These are phyloP conservation scores for Tetradesmus lagerheimii DNA, from an alignment of 139 green algal genomes.

Conservation along the genomic window DNA sequence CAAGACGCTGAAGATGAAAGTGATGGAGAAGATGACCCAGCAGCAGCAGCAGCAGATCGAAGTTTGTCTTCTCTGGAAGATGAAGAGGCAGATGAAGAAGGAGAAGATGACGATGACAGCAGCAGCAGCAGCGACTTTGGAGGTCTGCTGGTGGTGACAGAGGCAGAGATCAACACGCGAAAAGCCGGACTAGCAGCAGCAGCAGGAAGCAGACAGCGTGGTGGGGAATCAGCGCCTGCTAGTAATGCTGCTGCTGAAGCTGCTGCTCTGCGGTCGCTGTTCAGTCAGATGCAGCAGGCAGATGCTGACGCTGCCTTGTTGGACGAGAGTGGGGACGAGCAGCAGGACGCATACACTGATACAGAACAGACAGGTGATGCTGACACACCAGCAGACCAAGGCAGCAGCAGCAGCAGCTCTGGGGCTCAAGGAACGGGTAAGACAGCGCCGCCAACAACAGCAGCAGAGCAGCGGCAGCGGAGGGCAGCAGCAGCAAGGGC, in stretches of 20 bases:
- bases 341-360: no score
- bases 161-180: background rate
- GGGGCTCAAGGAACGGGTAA: background rate
- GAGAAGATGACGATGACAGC: background rate
- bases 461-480: background rate
- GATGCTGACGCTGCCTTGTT: background rate
- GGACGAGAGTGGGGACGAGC: no score
- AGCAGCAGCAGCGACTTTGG: background rate
- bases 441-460: background rate
- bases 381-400: background rate
- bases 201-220: background rate
- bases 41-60: background rate
- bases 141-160: background rate
- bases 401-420: conserved; percentile 8
- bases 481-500: background rate
- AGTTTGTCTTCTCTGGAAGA: background rate
- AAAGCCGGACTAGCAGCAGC: background rate
- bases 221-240: background rate
- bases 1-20: background rate
- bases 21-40: background rate
- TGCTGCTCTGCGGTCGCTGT: conserved; percentile 5
- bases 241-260: background rate
- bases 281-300: background rate
- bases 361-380: no score
- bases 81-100: background rate